Base-by-base conservation (phyloP, 257 asterid genomes). In the Ocimum tenuiflorum region DNA sequence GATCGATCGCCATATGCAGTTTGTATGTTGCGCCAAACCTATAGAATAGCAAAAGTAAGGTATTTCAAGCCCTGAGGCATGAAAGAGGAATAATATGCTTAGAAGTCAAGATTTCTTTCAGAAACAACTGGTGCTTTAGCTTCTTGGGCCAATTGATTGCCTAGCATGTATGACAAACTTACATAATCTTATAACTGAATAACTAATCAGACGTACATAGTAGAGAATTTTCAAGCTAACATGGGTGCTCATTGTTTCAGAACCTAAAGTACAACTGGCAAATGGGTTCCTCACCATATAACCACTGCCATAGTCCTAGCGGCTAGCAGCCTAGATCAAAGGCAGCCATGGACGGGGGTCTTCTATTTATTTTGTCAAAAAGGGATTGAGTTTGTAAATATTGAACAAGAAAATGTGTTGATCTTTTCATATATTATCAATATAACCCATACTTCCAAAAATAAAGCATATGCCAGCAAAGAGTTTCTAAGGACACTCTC, bases 11-110 rank as follows among this genome's bases (percentile, higher is more conserved):
- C 83, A 67, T 81, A 86, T 52, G 95, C 94, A 60, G 73, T 80
- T 33, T 47, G 89, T 78, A 94, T 76, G 75, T 86, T 90, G 61
- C 71, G 83, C 92, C 89, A 94, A 59, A 94, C 95, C 99, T 90
- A 73, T 49, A 63, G 35, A 23, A 72, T 38, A 6, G 67, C 48
- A 59, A 61, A 59, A 54, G 67, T 13, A 70, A 52, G 63, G 20
- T 35, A 65, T 58, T 60, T 47, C 55, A 73, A 60, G 29, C 52
- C 27, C 14, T 1, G 12, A 14, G 18, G 41, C 18, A 38, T 13
- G 35, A 23, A 11, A 58, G 31, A 60, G 19, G 1, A 24, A 9
- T 15, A 57, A 15, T 42, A 56, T 49, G 22, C 14, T 9, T 18
- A 43, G 58, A 35, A 15, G 38, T 20, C 55, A 24, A 31, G 60